Conservation (phyloP, 805 yeast species). For the Kodamaea jinghongensis region DNA sequence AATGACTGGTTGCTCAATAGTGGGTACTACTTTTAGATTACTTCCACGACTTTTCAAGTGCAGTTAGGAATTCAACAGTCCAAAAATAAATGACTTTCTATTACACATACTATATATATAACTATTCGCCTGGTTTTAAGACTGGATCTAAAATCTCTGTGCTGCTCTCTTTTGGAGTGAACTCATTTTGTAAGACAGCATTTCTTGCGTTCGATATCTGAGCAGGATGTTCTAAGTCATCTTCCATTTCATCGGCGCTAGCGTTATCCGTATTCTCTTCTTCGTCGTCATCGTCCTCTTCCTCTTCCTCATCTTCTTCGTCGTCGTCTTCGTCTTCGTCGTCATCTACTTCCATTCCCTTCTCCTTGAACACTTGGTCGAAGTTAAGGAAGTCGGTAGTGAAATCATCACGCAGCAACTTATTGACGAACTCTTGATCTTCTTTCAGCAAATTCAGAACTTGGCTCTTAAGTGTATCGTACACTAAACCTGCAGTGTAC, state of each 20-base stretch:
- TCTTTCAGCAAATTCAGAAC: constrained; percentile 13
- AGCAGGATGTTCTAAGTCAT: not conserved
- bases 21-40: too few species aligned
- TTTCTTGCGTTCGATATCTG: not conserved
- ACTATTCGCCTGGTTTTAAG: constrained; percentile 16
- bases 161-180: constrained; percentile 9
- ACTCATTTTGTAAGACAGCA: not conserved
- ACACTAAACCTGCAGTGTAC: constrained; percentile 22
- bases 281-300: constrained; percentile 10
- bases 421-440: constrained; percentile 17
- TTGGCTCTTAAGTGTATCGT: constrained; percentile 18
- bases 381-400: constrained; percentile 29
- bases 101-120: too few species aligned
- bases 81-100: too few species aligned
- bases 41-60: too few species aligned
- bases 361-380: constrained; percentile 15
- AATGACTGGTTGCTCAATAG: too few species aligned
- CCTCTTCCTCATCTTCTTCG: constrained; percentile 9
- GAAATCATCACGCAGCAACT: constrained; percentile 25
- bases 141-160: constrained; percentile 24
- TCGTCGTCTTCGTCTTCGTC: constrained; percentile 11
- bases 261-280: constrained; percentile 3
- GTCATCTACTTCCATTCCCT: constrained; percentile 11
- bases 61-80: too few species aligned
- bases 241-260: constrained; percentile 10